Percentiles rank a stretch among this genome's conserved stretches.
These are phyloP conservation scores for Lasiodiplodia hormozganensis DNA, from an alignment of 2,329 filamentous ascomycete species.

Conservation along the genomic window DNA sequence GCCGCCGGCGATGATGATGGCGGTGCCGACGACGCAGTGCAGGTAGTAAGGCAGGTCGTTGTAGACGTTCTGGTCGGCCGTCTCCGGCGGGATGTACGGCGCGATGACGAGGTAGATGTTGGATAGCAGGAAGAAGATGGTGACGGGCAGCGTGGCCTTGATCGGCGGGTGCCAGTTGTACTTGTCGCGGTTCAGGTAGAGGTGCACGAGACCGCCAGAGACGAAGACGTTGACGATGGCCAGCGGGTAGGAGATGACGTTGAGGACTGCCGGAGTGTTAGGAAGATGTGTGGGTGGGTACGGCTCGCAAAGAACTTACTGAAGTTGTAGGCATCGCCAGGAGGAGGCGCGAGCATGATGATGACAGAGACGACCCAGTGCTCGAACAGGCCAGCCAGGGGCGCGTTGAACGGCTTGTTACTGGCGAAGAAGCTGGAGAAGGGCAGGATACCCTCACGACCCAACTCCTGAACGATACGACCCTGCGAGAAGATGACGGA, in stretches of 20 bases:
- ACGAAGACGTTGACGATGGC: conserved; percentile 63
- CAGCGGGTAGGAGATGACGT: conserved; percentile 69
- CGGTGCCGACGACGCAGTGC: conserved; percentile 61
- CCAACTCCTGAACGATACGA: conserved; percentile 70
- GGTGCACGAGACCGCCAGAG: conserved; percentile 55
- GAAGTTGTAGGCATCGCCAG: conserved; percentile 72
- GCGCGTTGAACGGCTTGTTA: conserved; percentile 69
- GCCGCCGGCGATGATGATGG: conserved; percentile 57
- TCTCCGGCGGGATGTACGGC: conserved; percentile 58
- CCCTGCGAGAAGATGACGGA: conserved; percentile 73
- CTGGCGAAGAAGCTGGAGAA: conserved; percentile 68
- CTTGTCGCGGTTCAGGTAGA: conserved; percentile 52
- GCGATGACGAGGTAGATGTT: conserved; percentile 61
- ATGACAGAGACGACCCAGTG: conserved; percentile 70
- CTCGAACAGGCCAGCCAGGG: conserved; percentile 66
- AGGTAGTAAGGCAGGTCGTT: conserved; percentile 60
- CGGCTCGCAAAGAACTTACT: conserved; percentile 45
- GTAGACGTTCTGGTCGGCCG: conserved; percentile 58
- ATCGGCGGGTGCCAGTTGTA: conserved; percentile 59
- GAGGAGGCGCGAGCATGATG: conserved; percentile 71
- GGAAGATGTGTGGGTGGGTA: neutral
- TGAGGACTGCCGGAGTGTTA: conserved; percentile 37
- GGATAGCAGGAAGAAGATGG: conserved; percentile 59
- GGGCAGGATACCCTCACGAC: conserved; percentile 70
- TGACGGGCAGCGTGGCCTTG: conserved; percentile 58